These are phyloP conservation scores for Gloeopeniophorella convolvens DNA, from an alignment of 768 basidiomycete species.

Conservation along the genomic window DNA sequence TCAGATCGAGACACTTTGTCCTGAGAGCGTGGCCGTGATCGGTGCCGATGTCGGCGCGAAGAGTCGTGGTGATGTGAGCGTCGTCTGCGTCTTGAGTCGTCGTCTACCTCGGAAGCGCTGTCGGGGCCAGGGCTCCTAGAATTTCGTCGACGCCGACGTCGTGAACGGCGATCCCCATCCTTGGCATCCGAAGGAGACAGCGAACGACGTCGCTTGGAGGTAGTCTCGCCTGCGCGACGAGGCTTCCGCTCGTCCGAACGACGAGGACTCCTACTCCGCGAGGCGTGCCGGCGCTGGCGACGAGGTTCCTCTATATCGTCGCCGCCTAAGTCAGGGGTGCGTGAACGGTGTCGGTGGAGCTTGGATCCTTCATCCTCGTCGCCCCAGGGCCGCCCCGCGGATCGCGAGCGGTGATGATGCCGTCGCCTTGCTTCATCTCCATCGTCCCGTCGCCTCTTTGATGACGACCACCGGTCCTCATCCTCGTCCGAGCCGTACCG, in stretches of 20 bases:
- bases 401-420: slow-evolving; percentile 28
- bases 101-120: slow-evolving; percentile 1
- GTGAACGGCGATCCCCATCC: slow-evolving; percentile 1
- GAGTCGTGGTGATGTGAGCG: slow-evolving; percentile 1
- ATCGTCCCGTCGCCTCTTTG: slow-evolving; percentile 36
- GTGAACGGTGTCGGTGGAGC: slow-evolving; percentile 23
- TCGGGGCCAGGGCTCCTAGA: slow-evolving; percentile 3
- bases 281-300: neutral
- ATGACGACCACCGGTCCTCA: slow-evolving; percentile 25
- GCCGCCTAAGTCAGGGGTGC: slow-evolving; percentile 19
- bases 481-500: slow-evolving; percentile 35
- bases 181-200: slow-evolving; percentile 1
- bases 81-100: neutral
- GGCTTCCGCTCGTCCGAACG: neutral
- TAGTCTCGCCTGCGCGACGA: neutral
- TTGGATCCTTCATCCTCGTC: slow-evolving; percentile 21
- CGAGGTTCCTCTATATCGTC: slow-evolving; percentile 6
- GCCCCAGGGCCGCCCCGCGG: slow-evolving; percentile 22
- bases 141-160: neutral
- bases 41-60: slow-evolving; percentile 2
- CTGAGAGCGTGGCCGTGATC: slow-evolving; percentile 22
- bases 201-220: slow-evolving; percentile 10
- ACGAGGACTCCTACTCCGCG: slow-evolving; percentile 9
- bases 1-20: slow-evolving; percentile 24
- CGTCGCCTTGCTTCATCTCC: slow-evolving; percentile 29